Percentiles rank a stretch among this genome's conserved stretches.
Evolutionary conservation across 1,284 basidiomycete species (phyloP).

Genomic region (Cryptococcus sp.): DNA sequence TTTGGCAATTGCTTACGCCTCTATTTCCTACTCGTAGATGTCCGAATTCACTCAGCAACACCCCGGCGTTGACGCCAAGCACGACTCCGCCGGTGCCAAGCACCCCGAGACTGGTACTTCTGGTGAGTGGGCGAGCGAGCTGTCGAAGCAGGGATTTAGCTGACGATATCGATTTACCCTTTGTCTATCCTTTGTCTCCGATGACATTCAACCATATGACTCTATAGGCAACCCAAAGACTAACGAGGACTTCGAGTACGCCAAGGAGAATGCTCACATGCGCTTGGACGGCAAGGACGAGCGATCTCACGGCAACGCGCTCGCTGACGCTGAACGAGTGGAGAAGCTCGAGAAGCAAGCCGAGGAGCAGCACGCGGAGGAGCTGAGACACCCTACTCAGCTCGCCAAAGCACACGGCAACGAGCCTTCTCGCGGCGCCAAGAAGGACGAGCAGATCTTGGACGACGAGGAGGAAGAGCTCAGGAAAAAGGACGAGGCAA

Average conservation of each 20-base stretch:
- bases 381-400: conserved; percentile 34
- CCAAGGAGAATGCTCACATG: conserved; percentile 34
- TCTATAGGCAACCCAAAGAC: conserved; percentile 39
- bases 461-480: conserved; percentile 38
- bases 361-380: conserved; percentile 26
- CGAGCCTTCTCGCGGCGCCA: conserved; percentile 38
- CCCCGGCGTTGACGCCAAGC: conserved; percentile 22
- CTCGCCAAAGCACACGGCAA: conserved; percentile 40
- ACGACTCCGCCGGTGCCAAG: conserved; percentile 29
- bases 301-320: conserved; percentile 32
- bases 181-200: background rate
- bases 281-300: conserved; percentile 40
- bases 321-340: conserved; percentile 33
- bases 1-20: too few species aligned
- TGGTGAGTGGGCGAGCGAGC: conserved; percentile 7
- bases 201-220: background rate
- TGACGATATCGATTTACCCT: background rate
- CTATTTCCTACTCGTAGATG: too few species aligned
- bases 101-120: conserved; percentile 29
- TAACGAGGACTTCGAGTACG: conserved; percentile 32
- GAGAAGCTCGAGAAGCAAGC: conserved; percentile 30
- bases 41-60: background rate
- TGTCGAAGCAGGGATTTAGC: background rate
- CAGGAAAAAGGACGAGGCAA: conserved; percentile 36
- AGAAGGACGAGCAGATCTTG: conserved; percentile 37